phyloP scores from a whole-genome alignment of 257 asterid species.

The Nemophila menziesii region DNA sequence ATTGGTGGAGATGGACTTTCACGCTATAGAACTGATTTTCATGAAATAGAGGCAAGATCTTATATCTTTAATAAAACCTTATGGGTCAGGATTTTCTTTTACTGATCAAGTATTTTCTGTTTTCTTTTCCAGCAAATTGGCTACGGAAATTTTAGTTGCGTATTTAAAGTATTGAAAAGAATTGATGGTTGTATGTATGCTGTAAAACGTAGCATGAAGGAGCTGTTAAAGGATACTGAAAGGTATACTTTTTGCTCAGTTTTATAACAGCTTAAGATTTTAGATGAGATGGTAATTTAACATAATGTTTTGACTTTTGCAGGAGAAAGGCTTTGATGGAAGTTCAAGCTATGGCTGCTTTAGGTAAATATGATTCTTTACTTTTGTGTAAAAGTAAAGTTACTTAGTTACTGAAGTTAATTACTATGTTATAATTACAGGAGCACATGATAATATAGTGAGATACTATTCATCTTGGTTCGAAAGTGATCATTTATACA shows the following conservation, averaged over 20 bases:
- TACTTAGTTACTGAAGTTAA: constrained; percentile 1
- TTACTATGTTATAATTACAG: constrained; percentile 28
- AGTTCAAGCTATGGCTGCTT: constrained; percentile 90
- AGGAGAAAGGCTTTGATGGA: constrained; percentile 96
- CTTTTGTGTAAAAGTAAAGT: background rate
- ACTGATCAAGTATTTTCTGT: constrained; percentile 5
- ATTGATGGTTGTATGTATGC: constrained; percentile 93
- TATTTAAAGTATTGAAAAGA: constrained; percentile 78
- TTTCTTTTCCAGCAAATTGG: constrained; percentile 61
- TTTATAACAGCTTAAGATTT: too few relatives aligned
- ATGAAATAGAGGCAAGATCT: constrained; percentile 59
- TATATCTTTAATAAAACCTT: background rate
- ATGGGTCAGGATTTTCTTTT: background rate
- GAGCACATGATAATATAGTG: constrained; percentile 69
- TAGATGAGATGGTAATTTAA: too few relatives aligned
- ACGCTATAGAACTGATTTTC: constrained; percentile 76
- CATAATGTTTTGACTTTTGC: constrained; percentile 14
- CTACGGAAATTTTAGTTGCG: constrained; percentile 73
- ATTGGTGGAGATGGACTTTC: constrained; percentile 65
- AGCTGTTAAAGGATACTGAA: constrained; percentile 65
- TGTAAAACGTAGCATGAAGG: constrained; percentile 60
- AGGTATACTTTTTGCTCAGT: constrained; percentile 41
- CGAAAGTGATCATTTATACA: constrained; percentile 73
- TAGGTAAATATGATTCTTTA: constrained; percentile 39
- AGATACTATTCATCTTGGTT: constrained; percentile 88